Evolutionary conservation across 495 filamentous ascomycete species (phyloP).

Genomic region (Xylaria castorea): DNA sequence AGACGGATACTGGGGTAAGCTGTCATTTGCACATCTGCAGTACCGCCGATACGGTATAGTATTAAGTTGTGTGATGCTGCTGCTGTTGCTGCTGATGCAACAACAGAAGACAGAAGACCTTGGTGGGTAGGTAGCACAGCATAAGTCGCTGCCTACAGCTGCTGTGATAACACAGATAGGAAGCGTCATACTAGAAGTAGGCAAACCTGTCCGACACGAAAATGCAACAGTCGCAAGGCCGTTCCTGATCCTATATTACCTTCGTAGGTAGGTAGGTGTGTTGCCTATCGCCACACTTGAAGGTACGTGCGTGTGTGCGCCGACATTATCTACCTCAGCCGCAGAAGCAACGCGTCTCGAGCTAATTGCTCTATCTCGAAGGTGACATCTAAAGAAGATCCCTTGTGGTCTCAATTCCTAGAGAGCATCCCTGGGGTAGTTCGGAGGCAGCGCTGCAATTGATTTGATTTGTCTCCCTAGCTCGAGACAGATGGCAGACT

Average conservation of each 20-base stretch:
- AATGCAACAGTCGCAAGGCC: conserved; percentile 3
- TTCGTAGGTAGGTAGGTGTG: background rate
- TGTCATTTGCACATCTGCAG: background rate
- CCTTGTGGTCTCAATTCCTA: background rate
- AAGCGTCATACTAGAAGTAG: conserved; percentile 6
- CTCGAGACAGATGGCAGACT: background rate
- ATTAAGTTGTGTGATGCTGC: background rate
- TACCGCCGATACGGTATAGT: background rate
- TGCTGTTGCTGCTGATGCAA: background rate
- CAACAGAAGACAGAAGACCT: conserved; percentile 1
- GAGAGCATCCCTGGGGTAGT: background rate
- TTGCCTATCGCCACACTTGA: background rate
- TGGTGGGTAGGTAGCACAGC: conserved; percentile 4
- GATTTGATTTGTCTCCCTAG: background rate
- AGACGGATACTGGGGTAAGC: background rate
- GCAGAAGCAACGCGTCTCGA: conserved; percentile 9
- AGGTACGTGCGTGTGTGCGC: background rate
- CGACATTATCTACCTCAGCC: background rate
- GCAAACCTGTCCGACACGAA: conserved; percentile 12
- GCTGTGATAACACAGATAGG: background rate
- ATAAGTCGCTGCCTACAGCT: background rate
- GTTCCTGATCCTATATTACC: background rate
- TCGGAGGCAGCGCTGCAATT: background rate
- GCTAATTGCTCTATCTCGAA: background rate
- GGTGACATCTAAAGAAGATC: background rate